phyloP scores from a whole-genome alignment of 805 yeast genomes.

The Naumovozyma baii region DNA sequence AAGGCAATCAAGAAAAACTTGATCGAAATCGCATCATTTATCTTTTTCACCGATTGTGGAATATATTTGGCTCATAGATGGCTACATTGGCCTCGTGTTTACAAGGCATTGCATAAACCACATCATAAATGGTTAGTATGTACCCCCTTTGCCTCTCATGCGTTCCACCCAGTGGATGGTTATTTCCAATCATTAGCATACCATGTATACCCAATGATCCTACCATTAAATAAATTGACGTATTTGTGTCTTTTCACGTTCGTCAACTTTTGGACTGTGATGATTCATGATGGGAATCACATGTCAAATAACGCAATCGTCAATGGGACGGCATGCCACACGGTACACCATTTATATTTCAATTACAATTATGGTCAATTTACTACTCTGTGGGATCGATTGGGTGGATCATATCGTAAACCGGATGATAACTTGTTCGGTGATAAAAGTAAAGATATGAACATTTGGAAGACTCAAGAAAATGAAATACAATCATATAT shows the following conservation, averaged over 20 bases:
- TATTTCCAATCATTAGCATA: conserved; percentile 88
- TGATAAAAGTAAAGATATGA: conserved; percentile 48
- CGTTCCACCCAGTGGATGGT: conserved; percentile 98
- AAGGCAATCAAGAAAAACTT: conserved; percentile 62
- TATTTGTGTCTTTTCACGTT: conserved; percentile 77
- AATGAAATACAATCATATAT: conserved; percentile 71
- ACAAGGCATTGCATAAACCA: conserved; percentile 85
- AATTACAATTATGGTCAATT: conserved; percentile 98
- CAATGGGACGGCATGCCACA: conserved; percentile 98
- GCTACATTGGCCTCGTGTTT: conserved; percentile 86
- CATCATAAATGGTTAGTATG: conserved; percentile 99
- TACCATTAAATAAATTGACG: conserved; percentile 84
- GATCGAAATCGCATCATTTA: conserved; percentile 64
- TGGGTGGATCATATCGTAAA: conserved; percentile 85
- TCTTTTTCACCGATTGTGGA: conserved; percentile 89
- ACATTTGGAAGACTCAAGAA: conserved; percentile 63
- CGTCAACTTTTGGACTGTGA: conserved; percentile 96
- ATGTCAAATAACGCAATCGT: conserved; percentile 86
- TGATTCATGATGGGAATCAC: conserved; percentile 97
- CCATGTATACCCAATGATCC: conserved; percentile 81
- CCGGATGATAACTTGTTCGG: conserved; percentile 78
- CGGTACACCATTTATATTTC: conserved; percentile 92
- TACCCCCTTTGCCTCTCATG: conserved; percentile 96
- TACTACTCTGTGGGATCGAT: conserved; percentile 95
- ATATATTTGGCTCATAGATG: conserved; percentile 87